Percentiles rank a stretch among this genome's conserved stretches.
Evolutionary conservation across 148 eudicot species (phyloP).

Genomic region (Vaccinium corymbosum): DNA sequence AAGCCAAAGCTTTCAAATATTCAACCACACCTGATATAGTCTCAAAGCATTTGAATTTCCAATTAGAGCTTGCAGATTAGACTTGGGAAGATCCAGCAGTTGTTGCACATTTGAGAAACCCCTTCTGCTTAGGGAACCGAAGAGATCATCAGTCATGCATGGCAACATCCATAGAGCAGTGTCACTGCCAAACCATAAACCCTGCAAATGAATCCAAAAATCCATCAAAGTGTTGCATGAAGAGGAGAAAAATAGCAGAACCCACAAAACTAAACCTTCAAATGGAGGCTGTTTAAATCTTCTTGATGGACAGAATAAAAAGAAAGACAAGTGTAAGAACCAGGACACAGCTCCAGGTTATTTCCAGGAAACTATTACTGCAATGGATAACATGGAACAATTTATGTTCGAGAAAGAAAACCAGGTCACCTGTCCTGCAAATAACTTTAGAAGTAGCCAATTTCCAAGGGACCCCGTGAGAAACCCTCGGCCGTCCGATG

Average conservation of each 20-base stretch:
- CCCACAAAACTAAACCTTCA: not conserved
- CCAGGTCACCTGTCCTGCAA: not conserved
- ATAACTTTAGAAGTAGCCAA: not conserved
- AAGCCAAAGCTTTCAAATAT: not conserved
- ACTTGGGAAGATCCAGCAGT: conserved; percentile 56
- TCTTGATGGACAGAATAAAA: not conserved
- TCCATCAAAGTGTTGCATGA: not conserved
- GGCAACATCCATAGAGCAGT: conserved; percentile 82
- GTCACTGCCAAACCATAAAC: conserved; percentile 71
- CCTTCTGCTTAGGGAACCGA: conserved; percentile 40
- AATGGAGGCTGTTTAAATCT: not conserved
- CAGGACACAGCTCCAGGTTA: not conserved
- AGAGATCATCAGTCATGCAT: conserved; percentile 62
- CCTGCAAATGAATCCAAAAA: conserved; percentile 38
- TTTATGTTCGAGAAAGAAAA: not conserved
- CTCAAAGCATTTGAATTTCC: conserved; percentile 49
- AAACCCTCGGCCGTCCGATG: too few species aligned
- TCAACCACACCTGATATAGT: conserved; percentile 53
- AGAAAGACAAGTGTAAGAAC: not conserved
- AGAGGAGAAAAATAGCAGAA: not conserved
- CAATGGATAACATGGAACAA: not conserved
- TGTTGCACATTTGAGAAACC: conserved; percentile 64
- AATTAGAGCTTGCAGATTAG: conserved; percentile 40
- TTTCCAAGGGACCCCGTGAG: not conserved
- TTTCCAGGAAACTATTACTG: not conserved